Evolutionary conservation across 2,329 filamentous ascomycete genomes (phyloP).

Genomic region (Colletotrichum acutatum): DNA sequence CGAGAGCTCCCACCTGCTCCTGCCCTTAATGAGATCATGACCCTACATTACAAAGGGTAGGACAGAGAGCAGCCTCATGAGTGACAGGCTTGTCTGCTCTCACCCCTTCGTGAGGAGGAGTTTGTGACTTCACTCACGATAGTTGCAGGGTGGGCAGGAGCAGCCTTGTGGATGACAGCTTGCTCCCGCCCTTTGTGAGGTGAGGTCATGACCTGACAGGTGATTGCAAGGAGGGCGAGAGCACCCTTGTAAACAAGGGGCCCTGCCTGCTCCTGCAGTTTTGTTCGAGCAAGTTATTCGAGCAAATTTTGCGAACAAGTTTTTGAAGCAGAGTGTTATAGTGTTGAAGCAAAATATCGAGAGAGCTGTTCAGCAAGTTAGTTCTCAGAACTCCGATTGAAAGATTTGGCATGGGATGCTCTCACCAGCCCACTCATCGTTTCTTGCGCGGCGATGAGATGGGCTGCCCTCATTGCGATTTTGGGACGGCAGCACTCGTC

Average conservation of each 20-base stretch:
- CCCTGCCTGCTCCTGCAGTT: background rate
- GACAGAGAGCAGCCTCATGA: too few species aligned
- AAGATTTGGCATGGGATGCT: background rate
- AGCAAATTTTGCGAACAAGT: too few species aligned
- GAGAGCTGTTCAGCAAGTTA: background rate
- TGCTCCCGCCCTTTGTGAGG: background rate
- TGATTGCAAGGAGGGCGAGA: background rate
- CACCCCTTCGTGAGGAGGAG: too few species aligned
- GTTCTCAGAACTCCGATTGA: background rate
- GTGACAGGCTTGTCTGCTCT: too few species aligned
- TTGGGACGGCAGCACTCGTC: background rate
- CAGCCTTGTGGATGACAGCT: background rate
- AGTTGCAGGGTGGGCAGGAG: background rate
- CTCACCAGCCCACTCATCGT: background rate
- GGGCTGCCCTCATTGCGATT: background rate
- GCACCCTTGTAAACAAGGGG: background rate
- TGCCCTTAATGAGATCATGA: too few species aligned
- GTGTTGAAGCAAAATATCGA: too few species aligned
- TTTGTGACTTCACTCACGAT: background rate
- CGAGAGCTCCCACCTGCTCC: too few species aligned
- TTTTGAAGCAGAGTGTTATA: too few species aligned
- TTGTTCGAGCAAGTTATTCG: background rate
- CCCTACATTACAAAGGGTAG: too few species aligned
- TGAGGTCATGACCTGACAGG: background rate
- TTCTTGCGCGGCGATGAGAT: background rate